Evolutionary conservation across 495 filamentous ascomycete species (phyloP).

Genomic region (Xylaria longipes): DNA sequence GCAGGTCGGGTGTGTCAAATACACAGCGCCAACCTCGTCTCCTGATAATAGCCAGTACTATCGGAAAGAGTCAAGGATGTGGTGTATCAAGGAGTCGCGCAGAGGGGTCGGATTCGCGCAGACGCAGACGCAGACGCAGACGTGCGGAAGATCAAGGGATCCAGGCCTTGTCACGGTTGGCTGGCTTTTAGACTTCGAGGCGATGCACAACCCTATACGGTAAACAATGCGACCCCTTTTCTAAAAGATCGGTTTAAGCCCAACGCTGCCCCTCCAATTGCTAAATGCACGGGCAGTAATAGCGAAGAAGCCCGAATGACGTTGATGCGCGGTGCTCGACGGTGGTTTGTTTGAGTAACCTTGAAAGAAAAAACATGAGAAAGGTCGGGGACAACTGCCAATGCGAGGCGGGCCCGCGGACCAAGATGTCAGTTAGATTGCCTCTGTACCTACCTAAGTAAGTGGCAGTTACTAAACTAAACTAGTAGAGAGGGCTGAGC

Average conservation of each 20-base stretch:
- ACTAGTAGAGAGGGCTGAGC: background rate
- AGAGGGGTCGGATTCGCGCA: background rate
- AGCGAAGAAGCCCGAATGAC: background rate
- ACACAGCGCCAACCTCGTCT: constrained; percentile 11
- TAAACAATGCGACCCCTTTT: constrained; percentile 16
- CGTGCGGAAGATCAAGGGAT: constrained; percentile 19
- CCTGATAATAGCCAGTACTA: constrained; percentile 17
- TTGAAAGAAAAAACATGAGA: constrained; percentile 3
- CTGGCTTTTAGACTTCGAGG: constrained; percentile 9
- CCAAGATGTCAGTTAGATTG: background rate
- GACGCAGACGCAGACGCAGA: background rate
- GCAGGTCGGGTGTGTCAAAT: constrained; percentile 12
- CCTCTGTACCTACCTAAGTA: background rate
- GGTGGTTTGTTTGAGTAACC: constrained; percentile 7
- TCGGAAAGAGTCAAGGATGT: background rate
- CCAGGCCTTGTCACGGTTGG: constrained; percentile 15
- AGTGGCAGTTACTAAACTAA: background rate
- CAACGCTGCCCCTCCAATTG: constrained; percentile 3
- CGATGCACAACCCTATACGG: background rate
- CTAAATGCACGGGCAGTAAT: background rate
- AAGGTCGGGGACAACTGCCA: background rate
- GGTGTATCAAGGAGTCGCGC: constrained; percentile 26
- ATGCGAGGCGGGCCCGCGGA: background rate
- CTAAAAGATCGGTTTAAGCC: background rate
- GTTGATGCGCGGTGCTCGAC: background rate